A percentile compares a stretch with the other conserved stretches of the same genome.
Conservation (phyloP, 2,329 filamentous ascomycete species). For the Cadophora sp. region DNA sequence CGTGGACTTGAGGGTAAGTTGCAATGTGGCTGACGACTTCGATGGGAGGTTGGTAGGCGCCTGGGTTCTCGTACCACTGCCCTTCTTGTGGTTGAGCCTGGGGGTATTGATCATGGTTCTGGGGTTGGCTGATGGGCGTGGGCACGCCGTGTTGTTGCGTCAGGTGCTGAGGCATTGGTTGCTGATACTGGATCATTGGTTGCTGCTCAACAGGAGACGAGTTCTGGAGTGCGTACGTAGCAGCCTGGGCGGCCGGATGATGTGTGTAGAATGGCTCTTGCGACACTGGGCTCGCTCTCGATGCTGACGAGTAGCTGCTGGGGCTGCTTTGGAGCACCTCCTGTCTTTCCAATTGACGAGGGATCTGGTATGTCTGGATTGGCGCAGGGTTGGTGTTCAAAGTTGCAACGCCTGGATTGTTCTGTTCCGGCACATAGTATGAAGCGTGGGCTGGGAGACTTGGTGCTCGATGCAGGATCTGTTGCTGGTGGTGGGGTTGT, state of each 20-base stretch:
- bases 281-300: slow-evolving; percentile 59
- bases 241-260: slow-evolving; percentile 52
- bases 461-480: slow-evolving; percentile 47
- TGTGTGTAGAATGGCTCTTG: slow-evolving; percentile 65
- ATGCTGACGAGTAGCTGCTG: slow-evolving; percentile 61
- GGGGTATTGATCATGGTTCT: slow-evolving; percentile 49
- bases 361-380: slow-evolving; percentile 54
- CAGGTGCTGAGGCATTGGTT: slow-evolving; percentile 39
- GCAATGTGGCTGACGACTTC: slow-evolving; percentile 62
- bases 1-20: slow-evolving; percentile 55
- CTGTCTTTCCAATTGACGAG: slow-evolving; percentile 48
- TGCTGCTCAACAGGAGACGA: slow-evolving; percentile 55
- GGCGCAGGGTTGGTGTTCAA: slow-evolving; percentile 61
- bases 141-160: slow-evolving; percentile 34
- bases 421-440: slow-evolving; percentile 64
- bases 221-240: slow-evolving; percentile 56
- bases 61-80: slow-evolving; percentile 57
- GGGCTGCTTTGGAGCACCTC: slow-evolving; percentile 65
- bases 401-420: slow-evolving; percentile 66
- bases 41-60: slow-evolving; percentile 62
- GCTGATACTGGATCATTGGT: slow-evolving; percentile 48
- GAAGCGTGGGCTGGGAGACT: slow-evolving; percentile 42
- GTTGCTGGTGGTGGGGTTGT: slow-evolving; percentile 47
- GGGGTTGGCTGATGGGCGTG: slow-evolving; percentile 43
- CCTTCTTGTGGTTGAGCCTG: slow-evolving; percentile 52